phyloP scores from a whole-genome alignment of 805 yeast species.

The Candida arabinofermentans region DNA sequence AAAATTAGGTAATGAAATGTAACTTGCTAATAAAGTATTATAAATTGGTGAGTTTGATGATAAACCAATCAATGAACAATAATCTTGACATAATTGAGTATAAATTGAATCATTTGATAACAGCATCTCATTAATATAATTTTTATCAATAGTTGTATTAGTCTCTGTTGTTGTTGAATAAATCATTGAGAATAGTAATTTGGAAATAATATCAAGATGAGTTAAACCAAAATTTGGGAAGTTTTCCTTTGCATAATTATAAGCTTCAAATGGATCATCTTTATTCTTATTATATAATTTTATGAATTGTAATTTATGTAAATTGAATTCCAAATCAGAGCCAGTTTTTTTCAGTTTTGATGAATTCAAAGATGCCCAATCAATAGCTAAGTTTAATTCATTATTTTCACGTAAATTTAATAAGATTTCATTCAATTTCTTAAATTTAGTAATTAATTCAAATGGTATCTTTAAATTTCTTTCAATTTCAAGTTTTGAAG shows the following conservation, averaged over 20 bases:
- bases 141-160: slow-evolving; percentile 3
- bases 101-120: slow-evolving; percentile 15
- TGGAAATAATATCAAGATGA: slow-evolving; percentile 40
- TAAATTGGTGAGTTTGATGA: slow-evolving; percentile 52
- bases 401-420: slow-evolving; percentile 31
- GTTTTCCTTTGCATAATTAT: slow-evolving; percentile 40
- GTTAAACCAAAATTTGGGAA: slow-evolving; percentile 37
- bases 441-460: slow-evolving; percentile 34
- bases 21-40: slow-evolving; percentile 47
- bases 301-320: slow-evolving; percentile 41
- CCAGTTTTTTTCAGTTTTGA: slow-evolving; percentile 30
- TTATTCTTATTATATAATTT: slow-evolving; percentile 24
- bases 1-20: slow-evolving; percentile 49
- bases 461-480: slow-evolving; percentile 24
- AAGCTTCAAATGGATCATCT: slow-evolving; percentile 31
- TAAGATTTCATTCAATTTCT: slow-evolving; percentile 40
- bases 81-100: slow-evolving; percentile 40
- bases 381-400: slow-evolving; percentile 42
- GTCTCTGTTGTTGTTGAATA: slow-evolving; percentile 11
- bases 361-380: slow-evolving; percentile 52
- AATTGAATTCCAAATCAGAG: slow-evolving; percentile 40
- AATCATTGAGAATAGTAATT: slow-evolving; percentile 38
- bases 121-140: slow-evolving; percentile 4
- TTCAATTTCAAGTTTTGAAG: slow-evolving; percentile 26
- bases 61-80: slow-evolving; percentile 44